Evolutionary conservation across 1,284 basidiomycete species (phyloP), one percentile per base, ranked within the genome.

Genomic region (Puccinia coronata): DNA sequence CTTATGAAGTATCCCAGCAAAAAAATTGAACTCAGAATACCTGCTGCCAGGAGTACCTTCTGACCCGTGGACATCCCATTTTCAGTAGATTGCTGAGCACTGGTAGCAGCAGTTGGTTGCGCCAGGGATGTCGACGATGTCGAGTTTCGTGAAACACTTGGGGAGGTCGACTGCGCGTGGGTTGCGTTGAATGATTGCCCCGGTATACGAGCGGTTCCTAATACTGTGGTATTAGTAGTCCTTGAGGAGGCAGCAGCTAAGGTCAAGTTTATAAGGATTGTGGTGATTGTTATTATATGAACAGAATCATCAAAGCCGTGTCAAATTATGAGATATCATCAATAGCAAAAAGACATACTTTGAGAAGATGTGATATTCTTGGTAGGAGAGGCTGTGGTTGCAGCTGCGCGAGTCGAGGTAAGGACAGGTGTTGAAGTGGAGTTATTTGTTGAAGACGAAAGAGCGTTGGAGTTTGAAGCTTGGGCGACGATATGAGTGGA

Each of bases 401-500:
- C 4, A 23, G 18, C 61, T 63, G 61, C 9, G n/a, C 36, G 39
- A 47, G 63, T 41, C 23, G 63, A 41, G 41, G 41, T 0, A 28
- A 41, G 9, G n/a, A 28, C 23, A 9, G 63, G n/a, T 28, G 23
- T 2, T 16, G 39, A n/a, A 28, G 18, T 47, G 28, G 41, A 9
- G 39, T 28, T 16, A 67, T 43, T 67, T 47, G n/a, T 43, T 47
- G 39, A 23, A 28, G 63, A 41, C 28, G 28, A 28, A 47, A 11
- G 23, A n/a, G n/a, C n/a, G 6, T 6, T 43, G 41, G 63, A 41
- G 39, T 47, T 67, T 43, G 20, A 11, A 47, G 63, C n/a, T 67
- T 67, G 63, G 20, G 63, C 63, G 63, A 28, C 47, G 25, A 67
- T 67, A 41, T 67, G 63, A 67, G 41, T 67, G 9, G 63, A 18